Evolutionary conservation across 768 basidiomycete species (phyloP).

Genomic region (Boletus pseudo-olivaceus): DNA sequence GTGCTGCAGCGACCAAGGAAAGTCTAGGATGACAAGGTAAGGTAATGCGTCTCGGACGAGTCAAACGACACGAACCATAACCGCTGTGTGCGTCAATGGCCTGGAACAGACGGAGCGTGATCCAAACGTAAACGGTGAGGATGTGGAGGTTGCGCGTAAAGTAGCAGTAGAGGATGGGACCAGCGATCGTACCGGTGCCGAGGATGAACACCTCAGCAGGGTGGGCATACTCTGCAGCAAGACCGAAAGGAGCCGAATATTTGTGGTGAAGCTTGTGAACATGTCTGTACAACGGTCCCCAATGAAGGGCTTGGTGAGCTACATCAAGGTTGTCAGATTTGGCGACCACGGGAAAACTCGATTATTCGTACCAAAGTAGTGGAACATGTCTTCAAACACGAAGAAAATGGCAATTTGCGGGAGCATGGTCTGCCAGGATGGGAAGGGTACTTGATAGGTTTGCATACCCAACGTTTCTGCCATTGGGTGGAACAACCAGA

Average conservation of each 20-base stretch:
- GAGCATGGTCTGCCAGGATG: constrained; percentile 60
- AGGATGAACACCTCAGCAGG: constrained; percentile 95
- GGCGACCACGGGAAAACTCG: background rate
- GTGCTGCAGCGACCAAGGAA: constrained; percentile 96
- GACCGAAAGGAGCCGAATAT: constrained; percentile 93
- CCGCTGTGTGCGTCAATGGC: constrained; percentile 97
- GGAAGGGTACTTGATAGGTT: constrained; percentile 93
- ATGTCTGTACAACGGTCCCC: constrained; percentile 78
- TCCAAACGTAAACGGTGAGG: constrained; percentile 91
- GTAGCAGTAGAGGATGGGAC: constrained; percentile 83
- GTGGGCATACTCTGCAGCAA: constrained; percentile 97
- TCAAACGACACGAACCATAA: constrained; percentile 59
- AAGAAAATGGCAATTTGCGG: constrained; percentile 88
- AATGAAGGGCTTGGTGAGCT: constrained; percentile 91
- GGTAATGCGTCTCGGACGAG: background rate
- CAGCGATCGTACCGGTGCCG: constrained; percentile 85
- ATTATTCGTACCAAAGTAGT: constrained; percentile 65
- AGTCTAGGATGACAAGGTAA: constrained; percentile 48
- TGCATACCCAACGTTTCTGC: constrained; percentile 85
- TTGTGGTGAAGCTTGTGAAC: constrained; percentile 99
- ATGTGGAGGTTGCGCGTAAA: constrained; percentile 78
- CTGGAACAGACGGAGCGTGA: constrained; percentile 91
- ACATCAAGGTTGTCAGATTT: constrained; percentile 5
- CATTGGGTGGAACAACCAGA: constrained; percentile 88
- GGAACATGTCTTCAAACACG: constrained; percentile 94